phyloP scores from a whole-genome alignment of 805 yeast genomes.

The Ogataea siamensis region DNA sequence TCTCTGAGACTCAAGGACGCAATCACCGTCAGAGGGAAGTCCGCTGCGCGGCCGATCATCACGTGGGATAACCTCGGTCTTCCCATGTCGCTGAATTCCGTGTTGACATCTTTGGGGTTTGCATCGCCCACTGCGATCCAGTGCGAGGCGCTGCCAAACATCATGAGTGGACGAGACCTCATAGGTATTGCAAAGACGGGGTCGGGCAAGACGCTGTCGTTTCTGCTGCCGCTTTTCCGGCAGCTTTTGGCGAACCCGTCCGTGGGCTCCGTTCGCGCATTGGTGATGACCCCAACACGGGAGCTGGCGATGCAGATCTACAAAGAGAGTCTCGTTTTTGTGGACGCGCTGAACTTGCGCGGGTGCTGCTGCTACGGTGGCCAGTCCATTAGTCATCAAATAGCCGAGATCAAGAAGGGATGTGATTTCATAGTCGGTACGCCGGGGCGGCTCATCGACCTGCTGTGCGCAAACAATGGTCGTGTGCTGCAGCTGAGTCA shows the following conservation, averaged over 20 bases:
- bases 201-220: constrained; percentile 91
- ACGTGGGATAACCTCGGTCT: constrained; percentile 84
- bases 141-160: constrained; percentile 84
- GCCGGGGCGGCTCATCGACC: constrained; percentile 91
- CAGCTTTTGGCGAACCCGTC: constrained; percentile 69
- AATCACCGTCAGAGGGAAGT: constrained; percentile 60
- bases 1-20: constrained; percentile 57
- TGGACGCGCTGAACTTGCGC: constrained; percentile 45
- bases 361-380: constrained; percentile 92
- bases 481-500: constrained; percentile 64
- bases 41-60: constrained; percentile 61
- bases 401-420: constrained; percentile 73
- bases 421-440: constrained; percentile 86
- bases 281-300: constrained; percentile 87
- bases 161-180: constrained; percentile 86
- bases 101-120: constrained; percentile 53
- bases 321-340: constrained; percentile 61
- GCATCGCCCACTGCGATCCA: constrained; percentile 82
- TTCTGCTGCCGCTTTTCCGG: constrained; percentile 76
- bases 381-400: constrained; percentile 75
- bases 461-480: constrained; percentile 80
- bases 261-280: constrained; percentile 54
- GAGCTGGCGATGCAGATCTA: constrained; percentile 85
- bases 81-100: constrained; percentile 53
- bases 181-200: constrained; percentile 97